Conservation (phyloP, 2,329 filamentous ascomycete genomes). For the Fusarium xylarioides region DNA sequence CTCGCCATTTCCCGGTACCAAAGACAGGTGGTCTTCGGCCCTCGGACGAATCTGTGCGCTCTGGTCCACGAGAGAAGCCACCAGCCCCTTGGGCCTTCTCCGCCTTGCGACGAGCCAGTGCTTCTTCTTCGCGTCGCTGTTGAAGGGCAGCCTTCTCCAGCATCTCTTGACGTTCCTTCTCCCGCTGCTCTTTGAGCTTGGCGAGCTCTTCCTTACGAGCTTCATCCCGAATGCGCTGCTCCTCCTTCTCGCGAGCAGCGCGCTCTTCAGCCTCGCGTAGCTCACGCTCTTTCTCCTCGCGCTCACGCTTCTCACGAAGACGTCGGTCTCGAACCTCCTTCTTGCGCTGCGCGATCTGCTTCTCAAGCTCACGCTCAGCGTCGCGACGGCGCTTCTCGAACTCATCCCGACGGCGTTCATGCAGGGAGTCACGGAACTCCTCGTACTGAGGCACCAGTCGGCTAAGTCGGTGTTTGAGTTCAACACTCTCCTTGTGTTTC, state of each 20-base stretch:
- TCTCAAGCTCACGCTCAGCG: constrained; percentile 92
- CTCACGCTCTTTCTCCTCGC: constrained; percentile 82
- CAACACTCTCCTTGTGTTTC: constrained; percentile 92
- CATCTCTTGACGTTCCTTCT: constrained; percentile 73
- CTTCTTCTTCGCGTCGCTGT: constrained; percentile 86
- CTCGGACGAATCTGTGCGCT: constrained; percentile 43
- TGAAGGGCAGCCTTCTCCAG: constrained; percentile 74
- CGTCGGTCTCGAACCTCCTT: constrained; percentile 88
- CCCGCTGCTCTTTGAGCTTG: constrained; percentile 71
- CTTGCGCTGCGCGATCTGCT: constrained; percentile 86
- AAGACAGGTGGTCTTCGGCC: constrained; percentile 46
- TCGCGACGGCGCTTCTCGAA: constrained; percentile 94
- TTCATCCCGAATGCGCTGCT: constrained; percentile 81
- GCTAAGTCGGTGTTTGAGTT: constrained; percentile 90
- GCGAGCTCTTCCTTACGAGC: constrained; percentile 77
- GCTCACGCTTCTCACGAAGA: constrained; percentile 83
- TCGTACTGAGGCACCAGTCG: constrained; percentile 88
- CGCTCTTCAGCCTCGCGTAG: constrained; percentile 88
- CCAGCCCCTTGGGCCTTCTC: constrained; percentile 63
- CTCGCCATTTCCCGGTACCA: constrained; percentile 55
- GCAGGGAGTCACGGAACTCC: constrained; percentile 81
- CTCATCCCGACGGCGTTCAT: constrained; percentile 88
- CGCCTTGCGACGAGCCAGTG: constrained; percentile 76
- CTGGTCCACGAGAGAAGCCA: constrained; percentile 44
- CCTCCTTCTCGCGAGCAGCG: constrained; percentile 81